Evolutionary conservation across 257 asterid species (phyloP), one percentile per base, ranked within the genome.

Genomic region (Salvia rosmarinus): DNA sequence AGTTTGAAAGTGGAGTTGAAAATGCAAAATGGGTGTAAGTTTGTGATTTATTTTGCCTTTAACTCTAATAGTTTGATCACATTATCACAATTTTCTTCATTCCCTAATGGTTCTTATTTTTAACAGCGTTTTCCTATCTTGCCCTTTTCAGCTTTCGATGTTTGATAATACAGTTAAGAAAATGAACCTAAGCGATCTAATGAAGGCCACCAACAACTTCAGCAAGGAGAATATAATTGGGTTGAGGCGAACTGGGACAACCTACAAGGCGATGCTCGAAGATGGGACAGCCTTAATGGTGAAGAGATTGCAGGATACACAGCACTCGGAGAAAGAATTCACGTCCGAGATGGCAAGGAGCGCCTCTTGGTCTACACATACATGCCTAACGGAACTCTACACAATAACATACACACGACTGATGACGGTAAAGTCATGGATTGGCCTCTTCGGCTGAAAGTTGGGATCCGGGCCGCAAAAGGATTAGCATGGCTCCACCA

Each of bases 401-500:
- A 81, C 10, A 82, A 85, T 35, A 77, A 67, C 68, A 75, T 85
- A 20, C 88, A 83, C 12, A 9, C 64, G 7, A 43, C 39, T 8
- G 80, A 81, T 2, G 80, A 72, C 7, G 79, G 5, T n/a, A 49
- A 72, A 60, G 11, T 32, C 10, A 32, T 87, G 58, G 85, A 82
- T 68, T 85, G 92, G 92, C 85, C 84, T 30, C 32, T 74, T 37
- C 72, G 92, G 49, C 84, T 87, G 28, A 87, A 83, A 70, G 63
- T 87, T 1, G 87, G 59, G 50, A 77, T 83, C 37, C 46, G 80
- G 47, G 79, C 88, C 14, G 86, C 90, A 6, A 85, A 83, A 66
- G 90, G 92, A n/a, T 75, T 87, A 5, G 90, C 90, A 4, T 83
- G 88, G 90, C 90, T 87, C 62, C 90, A 87, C 75, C 88, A 87